Base-by-base conservation (phyloP, 352 stramenopile genomes). In the Albugo laibachii region DNA sequence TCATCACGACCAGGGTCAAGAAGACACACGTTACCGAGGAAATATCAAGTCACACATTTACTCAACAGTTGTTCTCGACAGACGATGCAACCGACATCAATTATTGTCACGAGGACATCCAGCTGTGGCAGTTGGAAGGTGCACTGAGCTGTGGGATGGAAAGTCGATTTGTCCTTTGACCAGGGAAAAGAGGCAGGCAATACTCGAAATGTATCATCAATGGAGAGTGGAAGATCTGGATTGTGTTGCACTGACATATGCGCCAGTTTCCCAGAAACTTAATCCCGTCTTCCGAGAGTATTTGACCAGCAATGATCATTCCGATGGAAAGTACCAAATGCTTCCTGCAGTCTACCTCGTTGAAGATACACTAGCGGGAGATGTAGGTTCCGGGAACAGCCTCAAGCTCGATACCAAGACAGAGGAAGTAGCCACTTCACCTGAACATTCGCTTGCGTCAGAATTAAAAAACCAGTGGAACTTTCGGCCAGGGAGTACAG, bases 141-240 rank as follows among this genome's bases (percentile, higher is more conserved):
- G 75, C 52, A 82, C 59, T 42, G 78, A 92, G 48, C 88, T 85
- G 50, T 92, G 78, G 78, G 78, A 92, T 48, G 78, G 78, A 21
- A 86, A 88, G 41, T 87, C 73, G 0, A 92, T 92, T 36, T 92
- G 78, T 37, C 78, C 78, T 6, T 52, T 92, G 13, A 85, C 69
- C 49, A 74, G 46, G 31, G 78, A 92, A 15, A 88, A 83, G 53
- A 63, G 81, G 37, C 73, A 70, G 5, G 53, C 61, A 14, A 92
- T 92, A 41, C 57, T 87, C 14, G 78, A 92, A 15, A 88, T 92
- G 76, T 92, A 88, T 56, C 82, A 87, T 47, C 78, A 92, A 43
- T 92, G 78, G 78, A 71, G 74, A 11, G 75, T 86, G 13, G 78
- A 92, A 58, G 78, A 92, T 47, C 48, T 92, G 16, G 78, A 88